Evolutionary conservation across 2,329 filamentous ascomycete genomes (phyloP).

Genomic region (Microascus cirrosus): DNA sequence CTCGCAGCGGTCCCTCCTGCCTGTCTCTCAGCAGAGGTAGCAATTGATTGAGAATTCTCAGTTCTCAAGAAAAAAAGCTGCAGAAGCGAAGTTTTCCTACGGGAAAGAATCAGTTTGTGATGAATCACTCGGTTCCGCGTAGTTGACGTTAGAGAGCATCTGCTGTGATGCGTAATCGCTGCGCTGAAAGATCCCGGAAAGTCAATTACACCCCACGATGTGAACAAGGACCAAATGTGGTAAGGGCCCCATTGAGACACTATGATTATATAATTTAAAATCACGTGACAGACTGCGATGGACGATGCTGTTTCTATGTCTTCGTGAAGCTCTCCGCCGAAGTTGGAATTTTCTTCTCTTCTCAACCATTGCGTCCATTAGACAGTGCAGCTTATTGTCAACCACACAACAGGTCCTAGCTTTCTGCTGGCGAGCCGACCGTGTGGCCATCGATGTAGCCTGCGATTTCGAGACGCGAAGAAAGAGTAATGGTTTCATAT

Average conservation of each 20-base stretch:
- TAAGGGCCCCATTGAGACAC: neutral
- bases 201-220: neutral
- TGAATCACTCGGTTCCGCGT: too few species aligned
- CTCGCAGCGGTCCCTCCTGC: too few species aligned
- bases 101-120: too few species aligned
- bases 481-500: conserved; percentile 43
- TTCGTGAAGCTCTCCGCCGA: neutral
- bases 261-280: neutral
- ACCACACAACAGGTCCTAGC: conserved; percentile 1
- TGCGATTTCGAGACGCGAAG: conserved; percentile 38
- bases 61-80: too few species aligned
- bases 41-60: too few species aligned
- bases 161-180: neutral
- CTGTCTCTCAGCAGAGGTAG: too few species aligned
- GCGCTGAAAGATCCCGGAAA: neutral
- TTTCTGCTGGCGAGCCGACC: conserved; percentile 2
- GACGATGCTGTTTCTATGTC: neutral
- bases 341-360: neutral
- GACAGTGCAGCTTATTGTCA: conserved; percentile 5
- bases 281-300: neutral
- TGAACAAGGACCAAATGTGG: neutral
- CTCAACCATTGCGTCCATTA: conserved; percentile 2
- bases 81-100: too few species aligned
- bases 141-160: neutral
- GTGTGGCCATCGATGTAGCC: conserved; percentile 39